Conservation (phyloP, 768 basidiomycete species). For the Lactifluus subvellereus region DNA sequence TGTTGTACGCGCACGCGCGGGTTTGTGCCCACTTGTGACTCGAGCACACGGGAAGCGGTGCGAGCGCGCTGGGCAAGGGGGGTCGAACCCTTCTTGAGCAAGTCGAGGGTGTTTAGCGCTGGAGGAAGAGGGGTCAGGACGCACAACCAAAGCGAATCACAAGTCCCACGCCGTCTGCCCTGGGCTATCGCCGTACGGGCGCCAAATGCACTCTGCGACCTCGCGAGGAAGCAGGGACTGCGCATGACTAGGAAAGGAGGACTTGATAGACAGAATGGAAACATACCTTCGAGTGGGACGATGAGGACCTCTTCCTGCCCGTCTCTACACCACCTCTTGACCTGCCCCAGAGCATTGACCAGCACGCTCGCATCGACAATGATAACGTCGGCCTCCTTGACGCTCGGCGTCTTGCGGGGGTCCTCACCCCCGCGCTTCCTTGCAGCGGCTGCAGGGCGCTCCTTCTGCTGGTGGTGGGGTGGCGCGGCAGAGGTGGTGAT, state of each 20-base stretch:
- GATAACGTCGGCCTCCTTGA: slow-evolving; percentile 67
- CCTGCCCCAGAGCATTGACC: slow-evolving; percentile 66
- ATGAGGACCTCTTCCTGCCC: slow-evolving; percentile 75
- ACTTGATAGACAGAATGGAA: background rate
- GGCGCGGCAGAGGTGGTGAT: background rate
- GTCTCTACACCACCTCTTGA: slow-evolving; percentile 78
- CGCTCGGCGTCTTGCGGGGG: background rate
- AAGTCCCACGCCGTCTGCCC: background rate
- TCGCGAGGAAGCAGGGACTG: background rate
- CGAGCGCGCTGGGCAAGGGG: slow-evolving; percentile 77
- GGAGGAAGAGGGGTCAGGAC: slow-evolving; percentile 14
- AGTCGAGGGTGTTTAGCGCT: slow-evolving; percentile 88
- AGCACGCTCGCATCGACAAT: slow-evolving; percentile 81
- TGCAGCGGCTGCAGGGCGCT: background rate
- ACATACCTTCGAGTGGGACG: slow-evolving; percentile 82
- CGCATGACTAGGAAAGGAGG: background rate
- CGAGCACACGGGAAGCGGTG: slow-evolving; percentile 81
- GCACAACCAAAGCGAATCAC: background rate
- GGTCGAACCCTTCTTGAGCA: slow-evolving; percentile 86
- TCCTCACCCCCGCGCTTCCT: slow-evolving; percentile 8
- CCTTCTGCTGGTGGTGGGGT: slow-evolving; percentile 4
- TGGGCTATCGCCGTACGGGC: background rate
- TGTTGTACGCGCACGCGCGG: slow-evolving; percentile 75
- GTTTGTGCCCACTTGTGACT: slow-evolving; percentile 80
- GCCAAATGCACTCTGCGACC: background rate